Evolutionary conservation across 2,329 filamentous ascomycete species (phyloP).

Genomic region (Colletotrichum orchidophilum): DNA sequence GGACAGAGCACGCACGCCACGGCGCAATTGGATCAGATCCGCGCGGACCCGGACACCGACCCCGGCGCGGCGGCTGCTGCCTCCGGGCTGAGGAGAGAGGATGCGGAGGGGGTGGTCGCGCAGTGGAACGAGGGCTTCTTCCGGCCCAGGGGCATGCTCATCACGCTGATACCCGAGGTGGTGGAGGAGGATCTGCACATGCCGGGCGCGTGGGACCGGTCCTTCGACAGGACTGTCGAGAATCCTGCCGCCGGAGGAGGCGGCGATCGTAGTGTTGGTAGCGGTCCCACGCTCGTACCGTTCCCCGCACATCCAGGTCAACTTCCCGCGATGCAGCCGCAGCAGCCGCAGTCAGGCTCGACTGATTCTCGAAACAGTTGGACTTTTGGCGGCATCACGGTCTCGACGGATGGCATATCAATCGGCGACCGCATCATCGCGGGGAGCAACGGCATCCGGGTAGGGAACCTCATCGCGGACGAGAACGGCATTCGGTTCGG

Average conservation of each 20-base stretch:
- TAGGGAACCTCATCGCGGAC: constrained; percentile 55
- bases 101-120: constrained; percentile 47
- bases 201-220: constrained; percentile 45
- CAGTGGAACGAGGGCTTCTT: constrained; percentile 70
- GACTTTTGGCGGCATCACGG: constrained; percentile 49
- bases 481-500: constrained; percentile 47
- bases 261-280: not conserved
- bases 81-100: constrained; percentile 5
- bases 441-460: constrained; percentile 55
- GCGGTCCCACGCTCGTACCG: constrained; percentile 1
- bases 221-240: constrained; percentile 39
- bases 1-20: constrained; percentile 44
- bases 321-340: constrained; percentile 33
- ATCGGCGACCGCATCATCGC: constrained; percentile 55
- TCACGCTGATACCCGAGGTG: constrained; percentile 44
- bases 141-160: constrained; percentile 55
- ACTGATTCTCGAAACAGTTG: constrained; percentile 38
- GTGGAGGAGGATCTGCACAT: constrained; percentile 37
- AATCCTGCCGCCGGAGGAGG: not conserved
- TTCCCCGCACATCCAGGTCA: constrained; percentile 1
- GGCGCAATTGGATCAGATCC: constrained; percentile 52
- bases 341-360: constrained; percentile 16
- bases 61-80: constrained; percentile 40
- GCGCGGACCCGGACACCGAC: constrained; percentile 39
- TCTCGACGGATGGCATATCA: constrained; percentile 54